A percentile compares a stretch with the other conserved stretches of the same genome.
Evolutionary conservation across 1,284 basidiomycete species (phyloP).

Genomic region (Flammula alnicola): DNA sequence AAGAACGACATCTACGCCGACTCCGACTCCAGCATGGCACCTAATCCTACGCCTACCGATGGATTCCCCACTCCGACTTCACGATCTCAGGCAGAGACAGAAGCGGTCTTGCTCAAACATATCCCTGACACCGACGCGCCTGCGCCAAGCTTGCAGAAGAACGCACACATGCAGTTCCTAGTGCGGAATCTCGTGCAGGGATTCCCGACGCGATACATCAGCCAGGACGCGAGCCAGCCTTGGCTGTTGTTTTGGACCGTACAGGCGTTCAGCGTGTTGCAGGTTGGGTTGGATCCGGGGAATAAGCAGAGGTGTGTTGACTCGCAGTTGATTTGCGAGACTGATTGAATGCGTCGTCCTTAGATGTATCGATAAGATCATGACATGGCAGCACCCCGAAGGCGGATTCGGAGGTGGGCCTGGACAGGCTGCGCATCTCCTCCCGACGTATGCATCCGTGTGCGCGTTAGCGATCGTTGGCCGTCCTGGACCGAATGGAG

Average conservation of each 20-base stretch:
- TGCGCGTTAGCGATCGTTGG: slow-evolving; percentile 87
- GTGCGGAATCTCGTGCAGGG: slow-evolving; percentile 73
- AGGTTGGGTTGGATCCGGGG: slow-evolving; percentile 75
- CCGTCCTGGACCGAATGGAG: slow-evolving; percentile 69
- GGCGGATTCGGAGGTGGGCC: slow-evolving; percentile 95
- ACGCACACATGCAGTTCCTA: slow-evolving; percentile 71
- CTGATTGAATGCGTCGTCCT: background rate
- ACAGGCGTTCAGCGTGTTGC: slow-evolving; percentile 79
- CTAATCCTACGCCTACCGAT: slow-evolving; percentile 52
- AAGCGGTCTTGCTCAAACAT: slow-evolving; percentile 60
- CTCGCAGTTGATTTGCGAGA: background rate
- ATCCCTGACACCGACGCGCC: slow-evolving; percentile 28
- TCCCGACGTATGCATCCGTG: slow-evolving; percentile 91
- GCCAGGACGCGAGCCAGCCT: slow-evolving; percentile 89
- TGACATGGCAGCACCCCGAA: slow-evolving; percentile 77
- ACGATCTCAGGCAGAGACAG: slow-evolving; percentile 66
- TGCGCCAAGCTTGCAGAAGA: slow-evolving; percentile 38
- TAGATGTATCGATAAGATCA: slow-evolving; percentile 69
- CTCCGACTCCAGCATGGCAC: no score
- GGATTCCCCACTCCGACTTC: slow-evolving; percentile 69
- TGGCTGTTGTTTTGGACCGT: slow-evolving; percentile 94
- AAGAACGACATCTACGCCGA: no score
- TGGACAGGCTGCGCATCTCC: slow-evolving; percentile 85
- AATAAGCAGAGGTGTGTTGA: slow-evolving; percentile 72
- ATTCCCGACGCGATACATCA: slow-evolving; percentile 76